Base-by-base conservation (phyloP, 75 land plant genomes). In the Pseudotsuga menziesii region DNA sequence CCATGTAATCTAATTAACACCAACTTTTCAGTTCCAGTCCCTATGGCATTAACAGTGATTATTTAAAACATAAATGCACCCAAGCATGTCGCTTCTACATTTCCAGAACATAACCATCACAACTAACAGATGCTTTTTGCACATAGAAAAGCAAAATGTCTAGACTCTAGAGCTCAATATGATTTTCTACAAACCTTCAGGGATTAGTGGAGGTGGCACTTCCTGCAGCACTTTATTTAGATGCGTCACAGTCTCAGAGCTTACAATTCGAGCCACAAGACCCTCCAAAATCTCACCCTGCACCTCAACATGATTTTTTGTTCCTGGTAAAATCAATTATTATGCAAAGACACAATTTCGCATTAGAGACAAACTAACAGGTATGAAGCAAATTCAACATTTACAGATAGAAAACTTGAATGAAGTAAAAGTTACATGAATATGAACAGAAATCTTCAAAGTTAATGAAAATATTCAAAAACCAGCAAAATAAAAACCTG, bases 241-340 rank as follows among this genome's bases (percentile, higher is more conserved):
- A 35, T 85, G 85, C 55, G 76, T 77, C 60, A 87, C 75, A 83
- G 95, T 94, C 36, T 85, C 85, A 84, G 80, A 84, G 78, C 82
- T 86, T 58, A 96, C 99, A 72, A 94, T 86, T 59, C 99, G 98
- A 62, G 97, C 97, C 36, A 96, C 99, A 61, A 96, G 86, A 61
- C 99, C 99, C 85, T 96, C 99, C 63, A 96, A 81, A 23, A 96
- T 96, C 84, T 96, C 99, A 57, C 99, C 99, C 75, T 96, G 99
- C 27, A 87, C 91, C 61, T 85, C 85, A 58, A 83, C 79, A 80
- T 96, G 99, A 77, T 91, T 92, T 78, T 90, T 90, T 32, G 99
- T 92, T 44, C 90, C 99, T 83, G 87, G 55, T 48, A 83, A 26
- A 77, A 75, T 26, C 58, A 70, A 56, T 19, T 17, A 70, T 35